These are phyloP conservation scores for Diaporthe australafricana DNA, from an alignment of 2,329 filamentous ascomycete species.

Conservation along the genomic window DNA sequence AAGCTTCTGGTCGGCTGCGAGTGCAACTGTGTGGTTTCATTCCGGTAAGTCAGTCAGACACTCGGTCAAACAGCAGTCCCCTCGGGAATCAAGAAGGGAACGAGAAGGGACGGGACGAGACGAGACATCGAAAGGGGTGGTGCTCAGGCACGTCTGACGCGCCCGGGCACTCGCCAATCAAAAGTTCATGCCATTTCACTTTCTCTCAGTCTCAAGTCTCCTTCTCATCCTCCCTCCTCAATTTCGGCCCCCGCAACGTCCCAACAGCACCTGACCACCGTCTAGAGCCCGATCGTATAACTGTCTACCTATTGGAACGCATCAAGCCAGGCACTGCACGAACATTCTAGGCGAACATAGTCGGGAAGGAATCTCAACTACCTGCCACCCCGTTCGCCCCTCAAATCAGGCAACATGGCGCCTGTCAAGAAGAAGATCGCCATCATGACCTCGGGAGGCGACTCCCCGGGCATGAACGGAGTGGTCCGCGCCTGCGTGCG, in stretches of 20 bases:
- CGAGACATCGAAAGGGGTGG: slow-evolving; percentile 22
- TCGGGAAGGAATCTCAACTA: not conserved
- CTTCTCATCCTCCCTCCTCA: not conserved
- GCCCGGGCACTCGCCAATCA: slow-evolving; percentile 2
- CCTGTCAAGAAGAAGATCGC: slow-evolving; percentile 76
- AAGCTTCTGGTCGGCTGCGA: slow-evolving; percentile 15
- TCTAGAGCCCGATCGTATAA: not conserved
- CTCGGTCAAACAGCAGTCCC: not conserved
- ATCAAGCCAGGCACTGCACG: not conserved
- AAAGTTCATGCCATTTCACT: not conserved
- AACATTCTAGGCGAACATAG: not conserved
- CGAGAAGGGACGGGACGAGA: slow-evolving; percentile 14
- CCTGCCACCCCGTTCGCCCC: not conserved
- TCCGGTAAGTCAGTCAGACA: slow-evolving; percentile 25
- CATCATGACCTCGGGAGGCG: slow-evolving; percentile 94
- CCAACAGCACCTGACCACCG: not conserved
- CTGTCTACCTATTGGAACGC: not conserved
- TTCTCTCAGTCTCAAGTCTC: not conserved
- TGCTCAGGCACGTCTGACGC: slow-evolving; percentile 1
- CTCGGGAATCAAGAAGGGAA: not conserved
- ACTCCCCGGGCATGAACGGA: slow-evolving; percentile 95
- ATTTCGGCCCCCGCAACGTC: not conserved
- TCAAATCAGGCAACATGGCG: slow-evolving; percentile 51
- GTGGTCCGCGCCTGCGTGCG: slow-evolving; percentile 91
- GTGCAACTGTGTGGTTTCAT: slow-evolving; percentile 21